A percentile compares a stretch with the other conserved stretches of the same genome.
phyloP scores from a whole-genome alignment of 129 eudicot genomes.

The Deinandra increscens region DNA sequence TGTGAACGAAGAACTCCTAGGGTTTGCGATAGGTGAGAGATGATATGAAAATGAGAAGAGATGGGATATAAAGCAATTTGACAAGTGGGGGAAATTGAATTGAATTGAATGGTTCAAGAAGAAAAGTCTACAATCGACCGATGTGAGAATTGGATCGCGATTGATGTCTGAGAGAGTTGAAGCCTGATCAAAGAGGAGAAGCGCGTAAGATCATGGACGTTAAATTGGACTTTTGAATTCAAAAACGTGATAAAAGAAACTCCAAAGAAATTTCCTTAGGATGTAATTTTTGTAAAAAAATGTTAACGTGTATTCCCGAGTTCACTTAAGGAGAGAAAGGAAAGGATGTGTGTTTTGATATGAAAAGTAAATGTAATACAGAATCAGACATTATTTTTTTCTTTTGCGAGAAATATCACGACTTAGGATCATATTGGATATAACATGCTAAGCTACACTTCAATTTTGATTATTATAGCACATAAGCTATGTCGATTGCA shows the following conservation, averaged over 20 bases:
- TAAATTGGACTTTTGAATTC: conserved; percentile 30
- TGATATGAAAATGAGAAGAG: neutral
- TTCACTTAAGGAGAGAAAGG: too few species aligned
- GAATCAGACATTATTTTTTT: too few species aligned
- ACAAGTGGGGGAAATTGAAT: too few species aligned
- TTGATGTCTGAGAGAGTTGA: neutral
- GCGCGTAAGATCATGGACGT: conserved; percentile 28
- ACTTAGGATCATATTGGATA: too few species aligned
- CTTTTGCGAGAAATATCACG: too few species aligned
- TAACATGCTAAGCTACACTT: too few species aligned
- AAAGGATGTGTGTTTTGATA: too few species aligned
- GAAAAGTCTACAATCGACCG: conserved; percentile 14
- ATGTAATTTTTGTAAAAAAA: too few species aligned
- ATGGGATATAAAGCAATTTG: conserved; percentile 17
- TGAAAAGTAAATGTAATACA: too few species aligned
- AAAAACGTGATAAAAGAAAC: neutral
- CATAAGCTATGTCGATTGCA: too few species aligned
- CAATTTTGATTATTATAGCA: too few species aligned
- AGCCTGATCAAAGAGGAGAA: conserved; percentile 1
- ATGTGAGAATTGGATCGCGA: conserved; percentile 15
- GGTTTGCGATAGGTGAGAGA: neutral
- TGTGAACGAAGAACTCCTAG: neutral
- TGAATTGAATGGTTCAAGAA: conserved; percentile 13
- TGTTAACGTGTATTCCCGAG: too few species aligned
- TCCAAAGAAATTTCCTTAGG: neutral